phyloP scores from a whole-genome alignment of 768 basidiomycete species.

The Amanita polypyramis region DNA sequence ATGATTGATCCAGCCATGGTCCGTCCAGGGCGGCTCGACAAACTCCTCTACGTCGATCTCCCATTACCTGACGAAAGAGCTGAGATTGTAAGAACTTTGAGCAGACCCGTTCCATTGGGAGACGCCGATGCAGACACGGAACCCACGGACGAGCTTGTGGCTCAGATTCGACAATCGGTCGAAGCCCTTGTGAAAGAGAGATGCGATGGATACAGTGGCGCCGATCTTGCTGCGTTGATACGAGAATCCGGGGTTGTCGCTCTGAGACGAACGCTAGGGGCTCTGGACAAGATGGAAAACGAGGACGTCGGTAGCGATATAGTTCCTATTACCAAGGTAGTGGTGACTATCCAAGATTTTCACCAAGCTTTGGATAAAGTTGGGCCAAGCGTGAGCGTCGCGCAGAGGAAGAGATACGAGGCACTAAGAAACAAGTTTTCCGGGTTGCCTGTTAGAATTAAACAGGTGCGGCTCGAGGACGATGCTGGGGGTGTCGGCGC shows the following conservation, averaged over 20 bases:
- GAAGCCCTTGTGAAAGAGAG: slow-evolving; percentile 42
- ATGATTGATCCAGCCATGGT: slow-evolving; percentile 99
- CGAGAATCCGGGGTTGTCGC: slow-evolving; percentile 88
- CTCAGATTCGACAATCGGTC: slow-evolving; percentile 14
- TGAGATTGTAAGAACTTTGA: slow-evolving; percentile 77
- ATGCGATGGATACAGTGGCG: slow-evolving; percentile 88
- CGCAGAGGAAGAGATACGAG: slow-evolving; percentile 79
- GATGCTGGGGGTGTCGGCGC: not conserved
- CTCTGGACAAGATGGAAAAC: slow-evolving; percentile 51
- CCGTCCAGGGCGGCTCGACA: slow-evolving; percentile 91
- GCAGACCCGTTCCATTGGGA: slow-evolving; percentile 59
- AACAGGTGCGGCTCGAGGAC: slow-evolving; percentile 12
- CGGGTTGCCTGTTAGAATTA: slow-evolving; percentile 55
- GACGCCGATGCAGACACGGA: slow-evolving; percentile 8
- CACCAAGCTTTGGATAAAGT: slow-evolving; percentile 66
- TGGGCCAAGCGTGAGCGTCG: slow-evolving; percentile 71
- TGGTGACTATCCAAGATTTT: slow-evolving; percentile 64
- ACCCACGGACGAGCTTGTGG: slow-evolving; percentile 11
- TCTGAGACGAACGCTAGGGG: slow-evolving; percentile 56
- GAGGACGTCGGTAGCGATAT: slow-evolving; percentile 10
- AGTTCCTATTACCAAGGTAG: slow-evolving; percentile 21
- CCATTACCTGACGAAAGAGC: slow-evolving; percentile 63
- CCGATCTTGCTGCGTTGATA: slow-evolving; percentile 81
- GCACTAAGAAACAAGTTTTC: slow-evolving; percentile 73
- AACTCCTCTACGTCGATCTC: slow-evolving; percentile 87